Percentiles rank a stretch among this genome's conserved stretches.
phyloP scores from a whole-genome alignment of 345 rosid genomes.

The Corymbia maculata region DNA sequence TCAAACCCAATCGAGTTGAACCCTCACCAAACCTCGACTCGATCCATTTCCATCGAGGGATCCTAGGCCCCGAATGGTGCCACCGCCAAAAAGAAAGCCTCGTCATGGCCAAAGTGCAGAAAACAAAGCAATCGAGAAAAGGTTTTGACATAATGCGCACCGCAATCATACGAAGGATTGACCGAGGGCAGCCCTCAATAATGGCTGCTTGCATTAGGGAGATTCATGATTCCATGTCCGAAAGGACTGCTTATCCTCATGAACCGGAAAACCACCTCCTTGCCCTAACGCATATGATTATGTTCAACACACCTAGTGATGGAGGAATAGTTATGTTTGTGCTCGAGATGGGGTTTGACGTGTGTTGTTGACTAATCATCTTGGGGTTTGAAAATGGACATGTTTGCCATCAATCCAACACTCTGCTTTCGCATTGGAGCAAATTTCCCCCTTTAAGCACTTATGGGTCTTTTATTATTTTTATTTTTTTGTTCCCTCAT shows the following conservation, averaged over 20 bases:
- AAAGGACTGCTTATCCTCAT: not conserved
- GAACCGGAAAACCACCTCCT: not conserved
- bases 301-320: not conserved
- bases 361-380: not conserved
- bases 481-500: not conserved
- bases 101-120: not conserved
- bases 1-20: not conserved
- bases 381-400: not conserved
- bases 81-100: not conserved
- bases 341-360: not conserved
- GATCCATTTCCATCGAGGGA: not conserved
- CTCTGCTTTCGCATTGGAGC: not conserved
- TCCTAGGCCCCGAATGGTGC: not conserved
- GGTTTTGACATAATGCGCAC: not conserved
- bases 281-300: not conserved
- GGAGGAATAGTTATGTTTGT: not conserved
- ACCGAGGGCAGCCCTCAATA: not conserved
- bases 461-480: not conserved
- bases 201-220: not conserved
- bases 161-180: not conserved
- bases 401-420: not conserved
- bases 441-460: not conserved
- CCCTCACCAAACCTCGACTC: not conserved
- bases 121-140: not conserved
- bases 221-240: not conserved